Evolutionary conservation across 2,329 filamentous ascomycete genomes (phyloP).

Genomic region (Aspergillus novofumigatus): DNA sequence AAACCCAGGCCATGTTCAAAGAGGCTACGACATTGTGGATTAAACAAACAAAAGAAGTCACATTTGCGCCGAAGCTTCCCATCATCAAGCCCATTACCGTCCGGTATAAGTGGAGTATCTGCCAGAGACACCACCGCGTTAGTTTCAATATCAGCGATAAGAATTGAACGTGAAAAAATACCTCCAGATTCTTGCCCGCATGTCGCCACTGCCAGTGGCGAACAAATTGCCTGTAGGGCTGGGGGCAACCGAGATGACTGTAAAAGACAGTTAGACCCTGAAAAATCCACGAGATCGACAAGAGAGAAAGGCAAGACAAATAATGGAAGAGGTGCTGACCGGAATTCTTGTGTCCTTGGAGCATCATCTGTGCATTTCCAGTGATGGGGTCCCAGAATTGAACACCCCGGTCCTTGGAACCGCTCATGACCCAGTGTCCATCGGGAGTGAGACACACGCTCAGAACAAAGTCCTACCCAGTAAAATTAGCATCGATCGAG

Average conservation of each 20-base stretch:
- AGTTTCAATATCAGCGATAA: constrained; percentile 4
- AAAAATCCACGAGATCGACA: background rate
- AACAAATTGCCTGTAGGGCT: constrained; percentile 85
- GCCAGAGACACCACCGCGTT: constrained; percentile 1
- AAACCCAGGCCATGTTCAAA: constrained; percentile 14
- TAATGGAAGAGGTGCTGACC: constrained; percentile 41
- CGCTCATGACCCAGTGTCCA: constrained; percentile 91
- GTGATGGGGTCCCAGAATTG: constrained; percentile 98
- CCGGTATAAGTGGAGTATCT: constrained; percentile 39
- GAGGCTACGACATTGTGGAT: constrained; percentile 7
- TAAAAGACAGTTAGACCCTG: constrained; percentile 8
- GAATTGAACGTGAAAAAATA: constrained; percentile 37
- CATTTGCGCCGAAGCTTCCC: constrained; percentile 31
- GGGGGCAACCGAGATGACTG: constrained; percentile 92
- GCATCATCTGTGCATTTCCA: constrained; percentile 92
- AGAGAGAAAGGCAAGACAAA: background rate
- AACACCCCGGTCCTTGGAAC: constrained; percentile 93
- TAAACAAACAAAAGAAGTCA: constrained; percentile 20
- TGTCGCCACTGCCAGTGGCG: constrained; percentile 93
- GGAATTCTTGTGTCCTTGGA: constrained; percentile 98
- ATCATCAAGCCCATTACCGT: constrained; percentile 31
- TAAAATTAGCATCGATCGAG: constrained; percentile 1
- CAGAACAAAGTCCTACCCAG: constrained; percentile 79
- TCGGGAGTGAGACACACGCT: constrained; percentile 94
- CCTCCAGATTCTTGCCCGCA: constrained; percentile 96